These are phyloP conservation scores for Sabuloglossum arenarium DNA, from an alignment of 495 filamentous ascomycete species.

Conservation along the genomic window DNA sequence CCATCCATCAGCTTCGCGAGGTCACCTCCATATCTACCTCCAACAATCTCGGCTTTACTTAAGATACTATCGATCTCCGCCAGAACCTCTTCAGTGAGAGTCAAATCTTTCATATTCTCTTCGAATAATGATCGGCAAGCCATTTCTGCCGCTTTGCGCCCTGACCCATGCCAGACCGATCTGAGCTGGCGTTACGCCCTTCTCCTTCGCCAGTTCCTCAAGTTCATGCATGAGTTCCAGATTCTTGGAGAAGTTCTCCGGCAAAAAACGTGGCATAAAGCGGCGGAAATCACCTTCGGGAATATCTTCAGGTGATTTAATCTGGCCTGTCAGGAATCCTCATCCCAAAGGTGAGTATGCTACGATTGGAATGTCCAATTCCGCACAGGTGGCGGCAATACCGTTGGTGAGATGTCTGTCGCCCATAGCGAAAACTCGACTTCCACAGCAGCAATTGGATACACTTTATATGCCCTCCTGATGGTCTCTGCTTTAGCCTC, in stretches of 20 bases:
- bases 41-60: conserved; percentile 11
- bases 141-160: conserved; percentile 31
- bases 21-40: conserved; percentile 15
- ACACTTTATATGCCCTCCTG: conserved; percentile 35
- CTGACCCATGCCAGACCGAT: conserved; percentile 58
- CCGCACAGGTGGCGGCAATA: conserved; percentile 28
- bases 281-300: conserved; percentile 34
- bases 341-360: conserved; percentile 42
- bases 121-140: conserved; percentile 43
- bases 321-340: conserved; percentile 35
- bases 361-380: conserved; percentile 38
- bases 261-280: conserved; percentile 39
- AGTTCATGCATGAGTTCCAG: conserved; percentile 46
- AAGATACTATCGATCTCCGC: conserved; percentile 19
- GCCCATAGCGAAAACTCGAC: conserved; percentile 41
- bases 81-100: conserved; percentile 17
- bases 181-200: conserved; percentile 53
- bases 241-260: conserved; percentile 52
- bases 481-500: conserved; percentile 34
- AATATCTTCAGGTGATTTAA: conserved; percentile 39
- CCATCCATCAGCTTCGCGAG: background rate
- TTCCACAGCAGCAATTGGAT: conserved; percentile 38
- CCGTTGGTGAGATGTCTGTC: conserved; percentile 29
- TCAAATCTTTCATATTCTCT: conserved; percentile 18
- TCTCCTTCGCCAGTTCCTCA: conserved; percentile 41